Conservation (phyloP, 768 basidiomycete genomes). For the Tulasnella calospora region DNA sequence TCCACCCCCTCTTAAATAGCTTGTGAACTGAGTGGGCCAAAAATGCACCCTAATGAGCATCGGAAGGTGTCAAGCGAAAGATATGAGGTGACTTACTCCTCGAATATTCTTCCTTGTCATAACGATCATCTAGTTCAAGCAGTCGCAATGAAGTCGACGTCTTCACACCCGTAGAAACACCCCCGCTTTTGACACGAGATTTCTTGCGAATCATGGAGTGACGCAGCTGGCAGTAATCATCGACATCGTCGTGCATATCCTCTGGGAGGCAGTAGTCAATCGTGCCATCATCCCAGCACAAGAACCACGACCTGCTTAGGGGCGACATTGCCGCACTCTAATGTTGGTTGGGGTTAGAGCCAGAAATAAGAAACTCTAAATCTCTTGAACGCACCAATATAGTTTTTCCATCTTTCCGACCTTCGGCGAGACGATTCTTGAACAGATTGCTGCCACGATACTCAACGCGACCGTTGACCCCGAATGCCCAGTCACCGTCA, state of each 20-base stretch:
- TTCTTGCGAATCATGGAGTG: neutral
- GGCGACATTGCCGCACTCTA: neutral
- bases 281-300: neutral
- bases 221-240: neutral
- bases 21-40: neutral
- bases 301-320: neutral
- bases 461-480: neutral
- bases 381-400: neutral
- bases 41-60: neutral
- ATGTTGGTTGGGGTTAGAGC: neutral
- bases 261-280: neutral
- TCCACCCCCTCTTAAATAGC: constrained; percentile 11
- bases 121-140: neutral
- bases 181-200: neutral
- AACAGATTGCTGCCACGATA: neutral
- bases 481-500: neutral
- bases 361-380: neutral
- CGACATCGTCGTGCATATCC: neutral
- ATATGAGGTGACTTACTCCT: neutral
- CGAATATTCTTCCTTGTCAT: neutral
- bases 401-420: neutral
- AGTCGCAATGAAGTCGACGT: neutral
- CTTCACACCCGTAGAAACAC: too few relatives aligned
- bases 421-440: neutral
- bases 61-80: neutral